These are phyloP conservation scores for Penicillium sp. DNA, from an alignment of 2,329 filamentous ascomycete species.

Conservation along the genomic window DNA sequence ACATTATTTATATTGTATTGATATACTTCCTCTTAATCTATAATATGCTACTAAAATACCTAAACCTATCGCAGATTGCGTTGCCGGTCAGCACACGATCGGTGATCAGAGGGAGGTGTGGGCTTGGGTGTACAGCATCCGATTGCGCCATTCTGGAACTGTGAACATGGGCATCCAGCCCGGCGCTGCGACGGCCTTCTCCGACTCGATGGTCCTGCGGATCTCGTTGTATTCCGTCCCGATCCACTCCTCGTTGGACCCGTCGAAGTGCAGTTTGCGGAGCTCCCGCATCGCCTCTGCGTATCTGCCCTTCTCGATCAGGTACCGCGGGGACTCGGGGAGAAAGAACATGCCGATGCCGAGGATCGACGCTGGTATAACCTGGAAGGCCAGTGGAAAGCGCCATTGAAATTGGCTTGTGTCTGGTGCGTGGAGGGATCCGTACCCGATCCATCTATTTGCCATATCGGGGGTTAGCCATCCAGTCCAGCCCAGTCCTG, in stretches of 20 bases:
- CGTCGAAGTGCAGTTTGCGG: conserved; percentile 54
- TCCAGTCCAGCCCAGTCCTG: no score
- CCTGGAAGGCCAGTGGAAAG: conserved; percentile 36
- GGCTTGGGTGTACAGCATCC: conserved; percentile 52
- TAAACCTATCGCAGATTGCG: no score
- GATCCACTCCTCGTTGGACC: conserved; percentile 57
- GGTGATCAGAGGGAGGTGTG: not conserved
- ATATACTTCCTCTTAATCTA: no score
- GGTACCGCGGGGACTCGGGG: conserved; percentile 36
- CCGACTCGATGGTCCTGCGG: conserved; percentile 55
- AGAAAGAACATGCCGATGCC: conserved; percentile 34
- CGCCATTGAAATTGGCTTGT: conserved; percentile 37
- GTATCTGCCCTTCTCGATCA: conserved; percentile 45
- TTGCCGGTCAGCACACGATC: no score
- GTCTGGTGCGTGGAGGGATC: conserved; percentile 38
- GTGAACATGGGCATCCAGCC: conserved; percentile 41
- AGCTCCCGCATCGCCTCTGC: conserved; percentile 52
- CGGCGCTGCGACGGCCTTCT: conserved; percentile 53
- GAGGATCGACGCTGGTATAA: conserved; percentile 42
- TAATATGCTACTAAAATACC: no score
- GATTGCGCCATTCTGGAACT: conserved; percentile 54
- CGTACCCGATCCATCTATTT: conserved; percentile 49
- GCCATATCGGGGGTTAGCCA: not conserved
- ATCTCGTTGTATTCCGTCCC: conserved; percentile 36
- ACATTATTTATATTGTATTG: not conserved